Conservation (phyloP, 2,329 filamentous ascomycete species). For the Monilinia aucupariae region DNA sequence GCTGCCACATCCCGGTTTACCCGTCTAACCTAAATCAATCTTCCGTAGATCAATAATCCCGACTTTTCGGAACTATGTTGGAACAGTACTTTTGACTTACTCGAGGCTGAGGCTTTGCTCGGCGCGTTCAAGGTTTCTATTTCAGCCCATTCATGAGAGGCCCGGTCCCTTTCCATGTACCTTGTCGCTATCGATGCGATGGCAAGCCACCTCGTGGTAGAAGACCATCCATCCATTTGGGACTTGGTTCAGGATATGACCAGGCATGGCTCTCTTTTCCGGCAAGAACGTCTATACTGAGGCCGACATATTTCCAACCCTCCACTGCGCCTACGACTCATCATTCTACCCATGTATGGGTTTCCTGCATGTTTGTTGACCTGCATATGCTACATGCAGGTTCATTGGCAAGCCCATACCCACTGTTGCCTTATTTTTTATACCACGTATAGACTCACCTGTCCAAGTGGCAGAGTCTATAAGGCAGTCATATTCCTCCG, state of each 20-base stretch:
- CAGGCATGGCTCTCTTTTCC: slow-evolving; percentile 13
- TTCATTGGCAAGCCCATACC: slow-evolving; percentile 17
- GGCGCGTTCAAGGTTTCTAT: slow-evolving; percentile 15
- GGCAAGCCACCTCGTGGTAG: slow-evolving; percentile 20
- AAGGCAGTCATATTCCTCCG: slow-evolving; percentile 34
- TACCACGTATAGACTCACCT: slow-evolving; percentile 22
- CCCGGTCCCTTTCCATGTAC: slow-evolving; percentile 2
- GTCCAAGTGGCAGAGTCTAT: slow-evolving; percentile 25
- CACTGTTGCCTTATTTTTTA: slow-evolving; percentile 30
- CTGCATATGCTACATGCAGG: slow-evolving; percentile 28
- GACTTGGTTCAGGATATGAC: slow-evolving; percentile 20
- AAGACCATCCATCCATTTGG: slow-evolving; percentile 32
- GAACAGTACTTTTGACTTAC: slow-evolving; percentile 5
- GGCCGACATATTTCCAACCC: slow-evolving; percentile 20
- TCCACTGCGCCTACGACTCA: slow-evolving; percentile 29
- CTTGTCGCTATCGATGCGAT: slow-evolving; percentile 4
- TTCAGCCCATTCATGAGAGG: slow-evolving; percentile 16
- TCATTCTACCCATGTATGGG: slow-evolving; percentile 22
- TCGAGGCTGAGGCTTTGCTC: slow-evolving; percentile 19
- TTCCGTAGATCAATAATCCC: slow-evolving; percentile 17
- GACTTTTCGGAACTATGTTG: slow-evolving; percentile 15
- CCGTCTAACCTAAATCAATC: slow-evolving; percentile 17
- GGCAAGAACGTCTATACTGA: slow-evolving; percentile 20
- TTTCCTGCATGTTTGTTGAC: slow-evolving; percentile 29
- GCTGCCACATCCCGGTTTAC: slow-evolving; percentile 12